Conservation (phyloP, 768 basidiomycete species). For the Exsudoporus frostii region DNA sequence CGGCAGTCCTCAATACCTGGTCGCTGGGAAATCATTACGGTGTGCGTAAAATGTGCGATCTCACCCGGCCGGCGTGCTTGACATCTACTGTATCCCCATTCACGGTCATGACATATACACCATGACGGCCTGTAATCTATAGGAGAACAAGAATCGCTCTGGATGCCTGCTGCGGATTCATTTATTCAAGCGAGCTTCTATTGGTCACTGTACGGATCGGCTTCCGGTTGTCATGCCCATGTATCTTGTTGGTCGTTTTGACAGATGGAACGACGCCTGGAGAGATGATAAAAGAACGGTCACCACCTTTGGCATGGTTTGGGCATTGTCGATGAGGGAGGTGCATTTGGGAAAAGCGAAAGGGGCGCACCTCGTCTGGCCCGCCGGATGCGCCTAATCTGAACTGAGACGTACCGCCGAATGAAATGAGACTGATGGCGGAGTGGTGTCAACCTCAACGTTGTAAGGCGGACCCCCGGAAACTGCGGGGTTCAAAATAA, state of each 20-base stretch:
- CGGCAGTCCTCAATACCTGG: background rate
- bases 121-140: background rate
- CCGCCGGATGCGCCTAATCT: background rate
- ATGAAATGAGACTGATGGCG: background rate
- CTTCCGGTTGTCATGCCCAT: slow-evolving; percentile 7
- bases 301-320: background rate
- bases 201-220: background rate
- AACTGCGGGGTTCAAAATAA: slow-evolving; percentile 2
- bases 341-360: background rate
- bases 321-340: too few species aligned
- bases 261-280: background rate
- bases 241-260: background rate
- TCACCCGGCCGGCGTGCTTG: background rate
- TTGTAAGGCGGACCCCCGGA: background rate
- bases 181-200: background rate
- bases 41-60: background rate
- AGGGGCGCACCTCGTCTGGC: background rate
- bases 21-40: background rate
- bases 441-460: background rate
- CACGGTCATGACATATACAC: background rate
- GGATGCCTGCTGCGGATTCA: background rate
- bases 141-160: background rate
- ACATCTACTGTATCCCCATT: background rate
- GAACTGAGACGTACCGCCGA: background rate
- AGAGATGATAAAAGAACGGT: background rate